Evolutionary conservation across 2,329 filamentous ascomycete genomes (phyloP), one percentile per base, ranked within the genome.

Genomic region (Pestalotiopsis sp.): DNA sequence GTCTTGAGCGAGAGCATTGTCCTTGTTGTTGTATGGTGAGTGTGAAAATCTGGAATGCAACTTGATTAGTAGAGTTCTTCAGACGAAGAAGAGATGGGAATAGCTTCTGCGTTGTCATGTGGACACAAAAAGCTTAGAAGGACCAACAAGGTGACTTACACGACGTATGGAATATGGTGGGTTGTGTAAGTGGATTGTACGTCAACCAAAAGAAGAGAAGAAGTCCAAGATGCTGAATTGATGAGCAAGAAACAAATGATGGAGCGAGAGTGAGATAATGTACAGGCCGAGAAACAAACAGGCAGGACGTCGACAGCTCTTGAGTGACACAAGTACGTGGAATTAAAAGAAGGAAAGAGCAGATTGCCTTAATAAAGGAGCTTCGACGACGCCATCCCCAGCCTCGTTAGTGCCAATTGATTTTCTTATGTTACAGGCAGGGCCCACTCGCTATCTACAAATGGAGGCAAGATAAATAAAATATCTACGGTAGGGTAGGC

Each of bases 1-100:
- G 83, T 80, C 78, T 83, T 86, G 78, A 89, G 77, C 38, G 86
- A 88, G 74, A 82, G 83, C 89, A 91, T 91, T 49, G 68, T 81
- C 73, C 25, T 23, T 17, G n/a, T 23, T n/a, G 36, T 63, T 64
- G 65, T n/a, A 17, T 17, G 14, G 9, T 27, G 57, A 60, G 23
- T 36, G 25, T 23, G 23, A 63, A 41, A 45, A 27, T 31, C 60
- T 63, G n/a, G 17, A n/a, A 63, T 39, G 12, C 17, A 63, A 63
- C 60, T 56, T 49, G 12, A 56, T 64, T 4, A 62, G 59, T 39
- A 62, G 38, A 31, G 57, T 59, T 59, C 27, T 13, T 59, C 17
- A 23, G 20, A 12, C 5, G 20, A 20, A 7, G 17, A 17, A 9
- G 45, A 52, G 45, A 52, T 11, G 45, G 17, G 45, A 23, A 52